Evolutionary conservation across 352 stramenopile genomes (phyloP).

Genomic region (Phytophthora tentaculata): DNA sequence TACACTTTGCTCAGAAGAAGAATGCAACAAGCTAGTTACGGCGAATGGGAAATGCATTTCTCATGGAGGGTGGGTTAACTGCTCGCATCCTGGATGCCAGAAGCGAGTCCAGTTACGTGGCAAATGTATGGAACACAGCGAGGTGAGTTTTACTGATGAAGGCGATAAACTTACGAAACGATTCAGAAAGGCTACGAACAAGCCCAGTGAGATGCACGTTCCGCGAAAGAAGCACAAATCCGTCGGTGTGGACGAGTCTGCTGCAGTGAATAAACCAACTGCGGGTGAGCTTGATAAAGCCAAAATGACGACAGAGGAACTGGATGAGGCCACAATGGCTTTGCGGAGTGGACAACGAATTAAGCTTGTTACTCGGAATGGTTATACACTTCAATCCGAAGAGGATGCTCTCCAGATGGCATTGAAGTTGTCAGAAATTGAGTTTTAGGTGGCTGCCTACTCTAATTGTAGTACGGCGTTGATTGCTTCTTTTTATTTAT

Average conservation of each 20-base stretch:
- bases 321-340: conserved; percentile 5
- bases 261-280: not conserved
- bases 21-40: conserved; percentile 17
- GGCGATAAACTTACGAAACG: not conserved
- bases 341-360: conserved; percentile 14
- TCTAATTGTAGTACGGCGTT: too few species aligned
- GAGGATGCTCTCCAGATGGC: conserved; percentile 33
- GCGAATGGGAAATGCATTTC: conserved; percentile 12
- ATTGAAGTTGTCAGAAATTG: conserved; percentile 35
- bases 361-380: conserved; percentile 1
- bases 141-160: not conserved
- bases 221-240: not conserved
- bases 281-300: not conserved
- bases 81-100: conserved; percentile 11
- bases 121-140: conserved; percentile 12
- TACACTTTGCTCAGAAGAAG: conserved; percentile 4
- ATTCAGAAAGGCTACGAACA: conserved; percentile 4
- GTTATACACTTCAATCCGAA: conserved; percentile 30
- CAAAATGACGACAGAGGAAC: not conserved
- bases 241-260: not conserved
- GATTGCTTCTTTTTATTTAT: too few species aligned
- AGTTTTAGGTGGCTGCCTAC: conserved; percentile 32
- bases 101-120: conserved; percentile 9
- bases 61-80: conserved; percentile 14
- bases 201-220: not conserved